Evolutionary conservation across 2,329 filamentous ascomycete genomes (phyloP), one percentile per base, ranked within the genome.

Genomic region (Mariannaea elegans): DNA sequence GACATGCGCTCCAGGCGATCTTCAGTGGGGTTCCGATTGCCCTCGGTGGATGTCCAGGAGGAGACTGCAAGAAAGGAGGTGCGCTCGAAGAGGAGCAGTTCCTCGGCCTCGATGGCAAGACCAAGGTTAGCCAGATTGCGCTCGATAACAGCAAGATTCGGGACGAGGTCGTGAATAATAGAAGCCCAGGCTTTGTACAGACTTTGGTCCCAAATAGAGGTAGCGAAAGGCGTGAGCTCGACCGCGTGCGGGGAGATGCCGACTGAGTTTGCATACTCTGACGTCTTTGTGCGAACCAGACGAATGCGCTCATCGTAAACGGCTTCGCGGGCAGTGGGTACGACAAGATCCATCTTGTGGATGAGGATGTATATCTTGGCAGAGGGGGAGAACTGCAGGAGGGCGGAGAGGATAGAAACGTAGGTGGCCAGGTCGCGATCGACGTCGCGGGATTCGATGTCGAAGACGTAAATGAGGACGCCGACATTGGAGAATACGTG

Each of bases 291-390:
- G 58, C 90, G 87, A 63, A 97, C 92, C 55, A 93, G 82, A 27
- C 87, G 83, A 21, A 93, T 90, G 61, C 93, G 90, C 71, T 97
- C 91, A 63, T 94, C 89, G 76, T 97, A 97, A 64, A 97, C 87
- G 59, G 87, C 82, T 73, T 93, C 89, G 61, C 94, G 91, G 67
- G 90, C 87, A 57, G 90, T 86, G 36, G 89, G 86, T 67, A 94
- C 91, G 47, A 98, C 93, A 23, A 99, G 86, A 75, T 99, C 95
- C 91, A 99, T 97, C 80, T 99, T 99, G 88, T 99, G 95, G 67
- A 99, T 91, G 42, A 99, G 87, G 62, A 95, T 91, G 79, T 98
- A 99, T 71, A 99, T 90, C 75, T 92, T 91, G 63, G 94, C 93
- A 3, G 82, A 81, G 29, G 86, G 82, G 46, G 92, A 96, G 82